These are phyloP conservation scores for Helicostylum pulchrum DNA, from an alignment of 192 early-diverging fungal genomes.

Conservation along the genomic window DNA sequence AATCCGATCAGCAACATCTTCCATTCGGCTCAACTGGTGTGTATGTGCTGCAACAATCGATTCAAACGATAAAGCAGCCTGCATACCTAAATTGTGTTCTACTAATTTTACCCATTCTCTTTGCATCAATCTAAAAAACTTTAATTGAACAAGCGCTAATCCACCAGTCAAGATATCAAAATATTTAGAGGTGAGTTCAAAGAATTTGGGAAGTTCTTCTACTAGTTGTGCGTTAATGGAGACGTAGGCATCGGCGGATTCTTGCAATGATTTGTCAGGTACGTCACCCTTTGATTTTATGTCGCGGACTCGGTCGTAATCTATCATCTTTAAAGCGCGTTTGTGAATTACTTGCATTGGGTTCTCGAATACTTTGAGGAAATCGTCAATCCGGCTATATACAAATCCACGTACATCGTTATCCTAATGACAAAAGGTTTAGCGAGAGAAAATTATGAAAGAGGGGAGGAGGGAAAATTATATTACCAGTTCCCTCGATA, in stretches of 20 bases:
- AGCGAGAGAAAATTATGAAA: too few relatives aligned
- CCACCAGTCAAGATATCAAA: conserved; percentile 57
- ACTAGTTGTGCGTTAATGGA: conserved; percentile 71
- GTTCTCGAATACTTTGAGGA: conserved; percentile 52
- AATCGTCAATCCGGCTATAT: conserved; percentile 38
- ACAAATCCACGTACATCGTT: conserved; percentile 10
- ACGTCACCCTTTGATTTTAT: conserved; percentile 60
- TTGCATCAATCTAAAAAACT: conserved; percentile 49
- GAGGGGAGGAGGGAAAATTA: too few relatives aligned
- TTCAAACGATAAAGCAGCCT: not conserved
- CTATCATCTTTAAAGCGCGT: conserved; percentile 68
- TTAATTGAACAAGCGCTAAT: conserved; percentile 54
- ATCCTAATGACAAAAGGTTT: too few relatives aligned
- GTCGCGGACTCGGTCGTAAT: conserved; percentile 64
- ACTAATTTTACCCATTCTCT: conserved; percentile 20
- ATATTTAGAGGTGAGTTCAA: conserved; percentile 56
- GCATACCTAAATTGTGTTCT: conserved; percentile 4
- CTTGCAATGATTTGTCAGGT: conserved; percentile 64
- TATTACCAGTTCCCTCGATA: conserved; percentile 37
- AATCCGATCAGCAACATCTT: conserved; percentile 1
- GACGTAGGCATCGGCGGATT: conserved; percentile 64
- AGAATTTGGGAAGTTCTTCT: conserved; percentile 69
- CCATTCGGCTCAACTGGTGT: not conserved
- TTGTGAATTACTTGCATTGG: conserved; percentile 73
- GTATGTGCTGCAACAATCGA: not conserved